phyloP scores from a whole-genome alignment of 139 green algal genomes.

The Gonium pectorale region DNA sequence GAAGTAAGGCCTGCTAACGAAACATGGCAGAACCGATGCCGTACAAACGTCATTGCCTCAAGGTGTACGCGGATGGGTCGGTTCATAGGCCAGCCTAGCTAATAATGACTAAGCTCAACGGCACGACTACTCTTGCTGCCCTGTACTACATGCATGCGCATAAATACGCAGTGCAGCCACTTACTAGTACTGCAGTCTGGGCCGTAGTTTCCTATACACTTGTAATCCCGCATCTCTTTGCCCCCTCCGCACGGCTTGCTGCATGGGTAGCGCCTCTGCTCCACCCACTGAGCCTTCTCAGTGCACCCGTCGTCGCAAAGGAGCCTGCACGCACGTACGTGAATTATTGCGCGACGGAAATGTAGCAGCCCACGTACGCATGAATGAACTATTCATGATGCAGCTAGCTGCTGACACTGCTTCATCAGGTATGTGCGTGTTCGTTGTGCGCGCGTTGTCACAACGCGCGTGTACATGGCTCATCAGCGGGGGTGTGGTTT shows the following conservation, averaged over 20 bases:
- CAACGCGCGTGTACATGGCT: neutral
- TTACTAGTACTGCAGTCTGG: slow-evolving; percentile 5
- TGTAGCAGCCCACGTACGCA: too few relatives aligned
- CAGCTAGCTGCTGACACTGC: neutral
- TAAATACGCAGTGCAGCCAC: neutral
- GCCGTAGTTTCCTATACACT: neutral
- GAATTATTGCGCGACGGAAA: too few relatives aligned
- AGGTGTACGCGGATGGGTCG: too few relatives aligned
- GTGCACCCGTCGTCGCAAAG: slow-evolving; percentile 37
- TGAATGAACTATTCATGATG: neutral
- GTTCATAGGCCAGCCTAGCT: too few relatives aligned
- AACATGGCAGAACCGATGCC: neutral
- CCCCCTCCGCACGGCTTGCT: slow-evolving; percentile 11
- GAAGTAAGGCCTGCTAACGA: too few relatives aligned
- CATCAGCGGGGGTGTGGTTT: neutral
- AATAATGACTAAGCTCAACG: too few relatives aligned
- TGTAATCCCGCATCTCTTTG: neutral
- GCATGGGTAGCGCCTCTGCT: neutral
- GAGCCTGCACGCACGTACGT: neutral
- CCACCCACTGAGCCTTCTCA: slow-evolving; percentile 22
- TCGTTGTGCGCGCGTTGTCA: too few relatives aligned
- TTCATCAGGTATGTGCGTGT: too few relatives aligned
- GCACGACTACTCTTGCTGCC: too few relatives aligned
- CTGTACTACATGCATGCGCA: too few relatives aligned
- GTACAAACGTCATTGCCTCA: neutral